Base-by-base conservation (phyloP, 176 grass and related monocot genomes). In the Phoenix dactylifera region DNA sequence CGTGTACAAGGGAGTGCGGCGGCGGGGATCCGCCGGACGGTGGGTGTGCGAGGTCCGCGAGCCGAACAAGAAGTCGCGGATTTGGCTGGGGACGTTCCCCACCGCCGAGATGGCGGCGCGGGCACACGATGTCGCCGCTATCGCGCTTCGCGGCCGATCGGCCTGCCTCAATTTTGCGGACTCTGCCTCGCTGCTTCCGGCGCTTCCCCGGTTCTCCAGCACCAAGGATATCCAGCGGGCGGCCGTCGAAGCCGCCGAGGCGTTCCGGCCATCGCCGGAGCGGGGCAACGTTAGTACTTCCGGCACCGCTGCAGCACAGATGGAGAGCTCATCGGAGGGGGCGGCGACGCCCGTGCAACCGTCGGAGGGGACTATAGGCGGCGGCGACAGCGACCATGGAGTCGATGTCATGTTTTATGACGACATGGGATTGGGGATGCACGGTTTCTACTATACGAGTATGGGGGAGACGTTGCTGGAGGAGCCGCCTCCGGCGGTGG, bases 31-130 rank as follows among this genome's bases (percentile, higher is more conserved):
- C 32, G 75, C 74, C 0, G 55, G 71, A 1, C 68, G 79, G 26
- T 95, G 85, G 89, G 89, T 89, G 22, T 89, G 85, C 65, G 89
- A 95, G 69, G 85, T 89, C 44, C 85, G 85, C 19, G 83, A 89
- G 24, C 89, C 70, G 3, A 71, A 55, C 20, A 67, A 68, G 57
- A 74, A 74, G 48, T 71, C 44, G 55, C 71, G 86, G 51, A 88
- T 96, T 49, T 96, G 91, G 91, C 83, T 95, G 18, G 86, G 86
- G n/a, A 90, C 86, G 5, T 95, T 84, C 72, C 58, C 68, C 57
- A 82, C 71, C 54, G 83, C 83, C 48, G 91, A 90, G 58, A 18
- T 39, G 57, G 86, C 91, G 0, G 91, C 86, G 1, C 60, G 80
- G 25, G 83, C 83, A 3, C 83, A 87, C 78, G 91, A 90, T 63